phyloP scores from a whole-genome alignment of 2,329 filamentous ascomycete species.

The Dactylellina sp. region DNA sequence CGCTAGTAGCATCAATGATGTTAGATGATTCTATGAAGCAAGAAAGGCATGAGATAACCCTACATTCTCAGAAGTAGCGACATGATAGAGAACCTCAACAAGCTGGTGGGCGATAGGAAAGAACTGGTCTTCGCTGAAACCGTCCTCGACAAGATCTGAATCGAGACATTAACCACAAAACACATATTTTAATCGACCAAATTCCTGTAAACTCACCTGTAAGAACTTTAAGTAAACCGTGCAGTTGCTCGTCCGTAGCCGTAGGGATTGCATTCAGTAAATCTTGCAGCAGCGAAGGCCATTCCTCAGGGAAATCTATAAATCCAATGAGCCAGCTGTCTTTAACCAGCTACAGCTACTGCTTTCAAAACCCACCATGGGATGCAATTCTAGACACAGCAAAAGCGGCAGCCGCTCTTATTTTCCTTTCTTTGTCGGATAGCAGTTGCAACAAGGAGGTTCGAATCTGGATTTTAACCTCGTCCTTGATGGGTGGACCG shows the following conservation, averaged over 20 bases:
- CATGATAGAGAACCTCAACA: conserved; percentile 82
- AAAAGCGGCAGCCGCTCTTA: conserved; percentile 88
- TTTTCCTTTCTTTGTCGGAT: conserved; percentile 80
- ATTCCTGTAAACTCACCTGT: conserved; percentile 62
- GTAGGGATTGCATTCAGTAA: conserved; percentile 81
- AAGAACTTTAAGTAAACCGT: conserved; percentile 89
- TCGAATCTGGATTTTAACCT: conserved; percentile 79
- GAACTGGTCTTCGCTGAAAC: conserved; percentile 93
- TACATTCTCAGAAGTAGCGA: conserved; percentile 81
- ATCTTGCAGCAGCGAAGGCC: conserved; percentile 87
- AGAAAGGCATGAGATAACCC: conserved; percentile 62
- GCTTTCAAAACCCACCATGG: conserved; percentile 56
- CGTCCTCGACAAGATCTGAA: conserved; percentile 86
- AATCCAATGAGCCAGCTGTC: conserved; percentile 10
- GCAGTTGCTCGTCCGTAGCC: conserved; percentile 81
- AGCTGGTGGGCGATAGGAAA: conserved; percentile 88
- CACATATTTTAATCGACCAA: neutral
- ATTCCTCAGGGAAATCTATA: conserved; percentile 90
- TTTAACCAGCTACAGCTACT: neutral
- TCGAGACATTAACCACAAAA: conserved; percentile 18
- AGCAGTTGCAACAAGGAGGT: conserved; percentile 81
- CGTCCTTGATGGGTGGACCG: conserved; percentile 75
- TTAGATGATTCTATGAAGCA: conserved; percentile 2
- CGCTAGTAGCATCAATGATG: conserved; percentile 28
- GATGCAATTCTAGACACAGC: conserved; percentile 94